Base-by-base conservation (phyloP, 2,329 filamentous ascomycete genomes). In the Furcasterigmium furcatum region DNA sequence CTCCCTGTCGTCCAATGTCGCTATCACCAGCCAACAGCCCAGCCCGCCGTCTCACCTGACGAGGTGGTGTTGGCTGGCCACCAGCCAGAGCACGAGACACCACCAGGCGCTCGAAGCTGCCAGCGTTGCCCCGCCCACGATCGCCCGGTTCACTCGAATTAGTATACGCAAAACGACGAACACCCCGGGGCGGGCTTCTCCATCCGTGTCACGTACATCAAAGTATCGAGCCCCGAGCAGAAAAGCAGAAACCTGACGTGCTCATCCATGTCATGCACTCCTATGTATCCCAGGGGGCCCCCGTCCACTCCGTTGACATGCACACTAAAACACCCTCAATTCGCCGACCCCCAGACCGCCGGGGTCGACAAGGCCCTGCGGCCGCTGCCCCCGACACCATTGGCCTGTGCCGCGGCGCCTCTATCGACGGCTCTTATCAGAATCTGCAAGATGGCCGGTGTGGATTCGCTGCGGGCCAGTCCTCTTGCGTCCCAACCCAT, bases 371-470 rank as follows among this genome's bases (percentile, higher is more conserved):
- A 22, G 34, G 41, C 41, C 32, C 24, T 21, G 29, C 16, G 16
- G 19, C 20, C 29, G n/a, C 18, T 13, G 22, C 29, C 19, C 30
- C 30, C 30, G 30, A 34, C 41, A 19, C 22, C 20, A 43, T 43
- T 43, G 41, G 41, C 32, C 30, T 27, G 21, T 25, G 41, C 41
- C 34, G 34, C 34, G 18, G n/a, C 24, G 32, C 7, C 32, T 20
- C 41, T 38, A 38, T 43, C 30, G 41, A 43, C 29, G 44, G 27
- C 36, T 42, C 47, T 50, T 45, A 47, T 46, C 47, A 47, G 25
- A 45, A 45, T 43, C 47, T 51, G 46, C 46, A 46, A 44, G 43
- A 49, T 25, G 41, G 44, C 44, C 21, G 42, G 32, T 47, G 48
- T 27, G 43, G 44, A 49, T 50, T 49, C 45, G 22, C 36, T 38